These are phyloP conservation scores for Turritis glabra DNA, from an alignment of 345 rosid genomes.

Conservation along the genomic window DNA sequence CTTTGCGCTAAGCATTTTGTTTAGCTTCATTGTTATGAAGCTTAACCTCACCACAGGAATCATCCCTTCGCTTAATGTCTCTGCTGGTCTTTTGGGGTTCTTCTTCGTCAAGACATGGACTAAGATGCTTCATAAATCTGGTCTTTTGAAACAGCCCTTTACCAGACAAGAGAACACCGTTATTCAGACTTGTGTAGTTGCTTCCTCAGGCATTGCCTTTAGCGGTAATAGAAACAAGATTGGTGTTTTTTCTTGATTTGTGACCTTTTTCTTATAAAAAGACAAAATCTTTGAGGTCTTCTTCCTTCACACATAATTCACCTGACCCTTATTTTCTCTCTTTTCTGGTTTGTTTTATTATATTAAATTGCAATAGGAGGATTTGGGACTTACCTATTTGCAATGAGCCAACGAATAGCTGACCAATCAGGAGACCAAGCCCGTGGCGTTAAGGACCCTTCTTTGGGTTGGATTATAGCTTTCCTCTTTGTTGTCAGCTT, in stretches of 20 bases:
- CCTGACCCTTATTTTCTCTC: constrained; percentile 7
- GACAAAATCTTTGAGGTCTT: constrained; percentile 17
- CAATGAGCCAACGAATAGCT: constrained; percentile 65
- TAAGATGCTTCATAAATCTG: constrained; percentile 47
- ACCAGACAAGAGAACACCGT: constrained; percentile 88
- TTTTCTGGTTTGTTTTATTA: constrained; percentile 5
- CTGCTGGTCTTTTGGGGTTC: constrained; percentile 74
- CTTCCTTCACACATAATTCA: constrained; percentile 19
- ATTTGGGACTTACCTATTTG: constrained; percentile 75
- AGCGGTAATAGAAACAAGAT: constrained; percentile 59
- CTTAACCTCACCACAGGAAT: constrained; percentile 70
- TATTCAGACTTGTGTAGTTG: constrained; percentile 85
- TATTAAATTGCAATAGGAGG: constrained; percentile 53
- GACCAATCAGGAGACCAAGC: constrained; percentile 54
- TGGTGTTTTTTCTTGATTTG: constrained; percentile 7
- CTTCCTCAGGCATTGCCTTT: constrained; percentile 93
- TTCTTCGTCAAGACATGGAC: constrained; percentile 69
- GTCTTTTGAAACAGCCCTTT: constrained; percentile 70
- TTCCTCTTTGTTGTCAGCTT: constrained; percentile 85
- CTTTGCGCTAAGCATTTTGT: constrained; percentile 51
- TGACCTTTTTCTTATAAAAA: constrained; percentile 12
- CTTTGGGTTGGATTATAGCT: constrained; percentile 73
- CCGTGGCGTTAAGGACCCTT: constrained; percentile 57
- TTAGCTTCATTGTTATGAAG: constrained; percentile 67
- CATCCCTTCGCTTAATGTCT: constrained; percentile 72